Base-by-base conservation (phyloP, 441 rosid genomes). In the Eruca vesicaria region DNA sequence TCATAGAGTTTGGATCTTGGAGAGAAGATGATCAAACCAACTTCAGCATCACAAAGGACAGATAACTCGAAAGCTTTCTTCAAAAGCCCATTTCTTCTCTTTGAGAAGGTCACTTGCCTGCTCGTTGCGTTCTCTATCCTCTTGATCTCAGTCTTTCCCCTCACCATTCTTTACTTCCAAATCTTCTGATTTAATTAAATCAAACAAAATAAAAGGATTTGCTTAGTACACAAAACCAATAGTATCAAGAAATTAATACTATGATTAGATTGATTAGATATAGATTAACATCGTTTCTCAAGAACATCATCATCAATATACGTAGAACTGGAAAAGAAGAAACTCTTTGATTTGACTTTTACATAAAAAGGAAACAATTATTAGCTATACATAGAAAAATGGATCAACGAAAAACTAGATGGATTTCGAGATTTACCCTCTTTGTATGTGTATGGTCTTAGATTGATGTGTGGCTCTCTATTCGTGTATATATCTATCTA, bases 21-120 rank as follows among this genome's bases (percentile, higher is more conserved):
- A 62, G 98, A 93, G 89, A 93, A 90, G 84, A 93, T 81, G 71
- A 93, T 81, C 45, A 93, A 95, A 78, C 92, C 94, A 82, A 92
- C 91, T 81, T 88, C 97, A 60, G 96, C 96, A 77, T 90, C 97
- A 66, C 97, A 92, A 50, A 92, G 96, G 48, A 92, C 93, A 1
- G 96, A 89, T 23, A 92, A 69, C 82, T 93, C 95, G 68, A 85
- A 93, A 28, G 93, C 97, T 84, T 93, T 93, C 83, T 93, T 93
- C 5, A 92, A 81, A 38, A 92, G 69, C 4, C 96, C 98, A 80
- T 88, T 92, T 69, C 98, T 89, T 79, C 98, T 80, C 89, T 92
- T 92, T 2, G 96, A 93, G 71, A 93, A 93, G 11, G 98, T 93
- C 50, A 93, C 98, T 85, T 93, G 98, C 83, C 98, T 86, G 87